These are phyloP conservation scores for Viridothelium virens DNA, from an alignment of 495 filamentous ascomycete genomes.

Conservation along the genomic window DNA sequence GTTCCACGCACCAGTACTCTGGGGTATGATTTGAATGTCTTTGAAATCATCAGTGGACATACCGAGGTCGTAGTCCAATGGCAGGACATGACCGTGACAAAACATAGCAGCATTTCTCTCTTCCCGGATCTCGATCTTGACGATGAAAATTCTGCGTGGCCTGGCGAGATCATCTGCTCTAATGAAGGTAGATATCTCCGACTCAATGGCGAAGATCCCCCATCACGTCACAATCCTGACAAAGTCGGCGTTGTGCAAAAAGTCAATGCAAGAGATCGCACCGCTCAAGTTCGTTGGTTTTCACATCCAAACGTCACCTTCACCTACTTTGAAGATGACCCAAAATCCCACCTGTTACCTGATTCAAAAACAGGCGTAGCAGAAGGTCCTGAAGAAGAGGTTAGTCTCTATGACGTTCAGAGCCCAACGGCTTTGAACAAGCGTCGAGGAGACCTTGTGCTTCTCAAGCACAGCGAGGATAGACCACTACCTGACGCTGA, in stretches of 20 bases:
- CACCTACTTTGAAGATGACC: constrained; percentile 32
- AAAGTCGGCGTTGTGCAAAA: constrained; percentile 54
- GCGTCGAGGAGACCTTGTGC: constrained; percentile 44
- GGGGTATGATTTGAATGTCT: constrained; percentile 54
- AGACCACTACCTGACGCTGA: not conserved
- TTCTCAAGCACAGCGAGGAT: constrained; percentile 29
- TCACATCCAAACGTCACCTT: constrained; percentile 33
- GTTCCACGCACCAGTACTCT: constrained; percentile 44
- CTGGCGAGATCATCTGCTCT: constrained; percentile 50
- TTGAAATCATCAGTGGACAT: constrained; percentile 40
- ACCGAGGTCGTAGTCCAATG: constrained; percentile 48
- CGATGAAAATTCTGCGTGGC: constrained; percentile 49
- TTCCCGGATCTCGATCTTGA: constrained; percentile 43
- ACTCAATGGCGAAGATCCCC: not conserved
- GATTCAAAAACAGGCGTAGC: constrained; percentile 40
- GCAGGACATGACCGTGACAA: constrained; percentile 50
- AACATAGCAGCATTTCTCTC: constrained; percentile 38
- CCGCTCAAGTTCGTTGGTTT: constrained; percentile 52
- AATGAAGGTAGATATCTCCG: constrained; percentile 32
- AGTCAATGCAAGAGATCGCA: constrained; percentile 45
- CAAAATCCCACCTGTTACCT: constrained; percentile 29
- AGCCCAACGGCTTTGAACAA: constrained; percentile 39
- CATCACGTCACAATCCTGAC: constrained; percentile 28
- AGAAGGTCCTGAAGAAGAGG: constrained; percentile 37
- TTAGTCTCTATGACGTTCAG: constrained; percentile 52